phyloP scores from a whole-genome alignment of 306 rosid genomes.

The Pterocarpus santalinus region DNA sequence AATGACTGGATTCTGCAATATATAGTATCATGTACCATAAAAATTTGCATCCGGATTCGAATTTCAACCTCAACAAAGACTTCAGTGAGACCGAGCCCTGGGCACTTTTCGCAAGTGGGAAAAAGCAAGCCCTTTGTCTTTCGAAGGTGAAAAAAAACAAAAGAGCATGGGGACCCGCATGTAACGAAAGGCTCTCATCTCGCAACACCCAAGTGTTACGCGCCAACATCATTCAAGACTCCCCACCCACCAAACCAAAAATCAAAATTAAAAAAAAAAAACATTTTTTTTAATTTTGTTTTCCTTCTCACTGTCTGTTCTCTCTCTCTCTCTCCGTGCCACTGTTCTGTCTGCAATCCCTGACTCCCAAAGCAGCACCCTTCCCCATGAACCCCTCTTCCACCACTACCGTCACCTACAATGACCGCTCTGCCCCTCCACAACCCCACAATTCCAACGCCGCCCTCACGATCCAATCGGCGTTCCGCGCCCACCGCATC shows the following conservation, averaged over 20 bases:
- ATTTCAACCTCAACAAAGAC: no score
- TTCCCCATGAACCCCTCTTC: conserved; percentile 53
- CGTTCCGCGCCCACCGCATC: conserved; percentile 75
- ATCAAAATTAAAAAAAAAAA: no score
- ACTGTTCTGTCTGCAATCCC: background rate
- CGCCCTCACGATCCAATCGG: conserved; percentile 76
- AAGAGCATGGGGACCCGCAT: no score
- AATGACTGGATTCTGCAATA: no score
- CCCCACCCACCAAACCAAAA: background rate
- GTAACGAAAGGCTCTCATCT: no score
- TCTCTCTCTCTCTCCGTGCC: background rate
- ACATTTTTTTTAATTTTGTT: no score
- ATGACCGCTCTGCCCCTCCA: conserved; percentile 66
- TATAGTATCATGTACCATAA: no score
- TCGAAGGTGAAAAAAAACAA: no score
- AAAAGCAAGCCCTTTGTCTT: no score
- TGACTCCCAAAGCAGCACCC: background rate
- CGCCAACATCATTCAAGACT: background rate
- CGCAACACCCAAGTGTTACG: background rate
- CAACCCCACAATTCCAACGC: conserved; percentile 51
- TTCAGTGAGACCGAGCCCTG: no score
- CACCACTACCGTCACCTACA: conserved; percentile 55
- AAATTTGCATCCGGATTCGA: no score
- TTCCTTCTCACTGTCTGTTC: background rate
- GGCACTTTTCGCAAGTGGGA: no score